phyloP scores from a whole-genome alignment of 305 asterid species.

The Caryopteris hybrid region DNA sequence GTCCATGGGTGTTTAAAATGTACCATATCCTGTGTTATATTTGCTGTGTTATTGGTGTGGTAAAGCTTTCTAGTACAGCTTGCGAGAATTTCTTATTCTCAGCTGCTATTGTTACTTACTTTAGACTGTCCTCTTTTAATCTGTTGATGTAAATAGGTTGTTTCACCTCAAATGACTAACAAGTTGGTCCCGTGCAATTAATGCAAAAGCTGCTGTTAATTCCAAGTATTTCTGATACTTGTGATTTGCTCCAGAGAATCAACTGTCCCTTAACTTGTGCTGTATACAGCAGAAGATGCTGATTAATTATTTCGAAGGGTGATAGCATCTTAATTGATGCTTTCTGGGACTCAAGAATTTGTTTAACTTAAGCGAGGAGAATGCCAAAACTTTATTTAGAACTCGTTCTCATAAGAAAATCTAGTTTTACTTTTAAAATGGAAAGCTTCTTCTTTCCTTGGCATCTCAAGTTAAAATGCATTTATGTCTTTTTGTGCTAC shows the following conservation, averaged over 20 bases:
- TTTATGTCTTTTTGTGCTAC: neutral
- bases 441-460: neutral
- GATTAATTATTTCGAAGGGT: neutral
- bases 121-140: neutral
- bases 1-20: neutral
- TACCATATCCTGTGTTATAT: neutral
- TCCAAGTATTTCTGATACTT: neutral
- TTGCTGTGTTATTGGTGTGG: neutral
- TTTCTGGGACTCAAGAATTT: neutral
- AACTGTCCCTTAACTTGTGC: neutral
- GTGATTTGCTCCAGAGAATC: neutral
- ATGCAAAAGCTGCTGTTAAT: neutral
- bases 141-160: neutral
- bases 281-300: neutral
- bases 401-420: neutral
- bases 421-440: slow-evolving; percentile 1
- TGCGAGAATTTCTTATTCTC: neutral
- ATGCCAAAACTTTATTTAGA: neutral
- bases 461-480: neutral
- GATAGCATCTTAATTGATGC: neutral
- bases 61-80: slow-evolving; percentile 1
- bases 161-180: neutral
- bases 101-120: neutral
- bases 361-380: neutral
- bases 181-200: neutral